Evolutionary conservation across 805 yeast genomes (phyloP), one percentile per base, ranked within the genome.

Genomic region (Candida oleophila): DNA sequence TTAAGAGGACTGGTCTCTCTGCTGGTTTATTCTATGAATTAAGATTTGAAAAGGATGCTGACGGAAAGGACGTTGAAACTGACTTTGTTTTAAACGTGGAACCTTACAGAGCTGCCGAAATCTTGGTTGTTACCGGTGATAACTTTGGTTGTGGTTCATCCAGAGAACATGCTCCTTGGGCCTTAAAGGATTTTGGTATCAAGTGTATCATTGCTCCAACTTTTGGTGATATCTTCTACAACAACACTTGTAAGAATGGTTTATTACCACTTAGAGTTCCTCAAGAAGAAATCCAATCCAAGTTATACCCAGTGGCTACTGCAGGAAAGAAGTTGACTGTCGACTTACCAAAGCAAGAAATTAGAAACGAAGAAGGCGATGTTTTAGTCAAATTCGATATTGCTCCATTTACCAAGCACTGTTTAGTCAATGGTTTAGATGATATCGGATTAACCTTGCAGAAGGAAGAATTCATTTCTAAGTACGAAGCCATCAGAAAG

Each of bases 101-200:
- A 46, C 96, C 97, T 44, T 92, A 83, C 77, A 81, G 84, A 55
- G 60, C 77, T 20, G 85, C 98, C 18, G 83, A 87, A 68, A 85
- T 92, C 56, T 74, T 94, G 55, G 85, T 92, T 56, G 96, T 90
- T 49, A 83, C 95, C 38, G 99, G 99, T 66, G 96, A 89, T 65
- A 94, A 94, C 77, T 94, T 94, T 65, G 99, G 99, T 55, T 94
- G 99, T 76, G 99, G 99, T 61, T 91, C 97, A 36, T 91, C 97
- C 1, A 89, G 99, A 80, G 99, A 94, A 70, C 99, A 94, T 62
- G 99, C 99, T 30, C 98, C 99, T 48, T 94, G 99, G 99, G 98
- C 99, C 2, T 78, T 94, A 55, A 91, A 90, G 61, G 99, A 94
- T 71, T 94, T 94, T 61, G 99, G 99, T 69, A 90, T 94, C 68